Conservation (phyloP, 352 stramenopile species). For the Phytophthora fragariae region DNA sequence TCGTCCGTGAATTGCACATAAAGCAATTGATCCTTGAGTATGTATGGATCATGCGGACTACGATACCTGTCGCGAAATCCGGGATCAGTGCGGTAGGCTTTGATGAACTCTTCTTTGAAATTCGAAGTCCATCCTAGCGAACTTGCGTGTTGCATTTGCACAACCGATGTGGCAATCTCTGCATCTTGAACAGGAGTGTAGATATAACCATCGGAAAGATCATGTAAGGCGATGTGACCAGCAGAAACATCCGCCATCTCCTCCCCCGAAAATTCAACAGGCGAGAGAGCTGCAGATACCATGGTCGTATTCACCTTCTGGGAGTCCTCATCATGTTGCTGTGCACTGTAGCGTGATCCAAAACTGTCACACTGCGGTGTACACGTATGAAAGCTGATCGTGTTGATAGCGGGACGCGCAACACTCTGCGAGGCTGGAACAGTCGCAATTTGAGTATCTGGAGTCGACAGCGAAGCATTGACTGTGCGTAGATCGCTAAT, state of each 20-base stretch:
- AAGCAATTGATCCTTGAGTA: slow-evolving; percentile 2
- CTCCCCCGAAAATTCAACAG: slow-evolving; percentile 13
- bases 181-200: neutral
- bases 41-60: neutral
- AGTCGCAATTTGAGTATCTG: neutral
- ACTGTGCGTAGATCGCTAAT: neutral
- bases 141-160: slow-evolving; percentile 18
- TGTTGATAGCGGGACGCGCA: neutral
- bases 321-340: neutral
- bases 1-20: slow-evolving; percentile 1
- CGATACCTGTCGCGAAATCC: slow-evolving; percentile 2
- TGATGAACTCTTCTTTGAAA: slow-evolving; percentile 5
- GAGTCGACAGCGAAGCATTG: neutral
- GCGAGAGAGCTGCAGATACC: neutral
- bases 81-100: slow-evolving; percentile 1
- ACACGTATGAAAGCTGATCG: slow-evolving; percentile 3
- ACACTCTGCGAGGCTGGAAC: neutral
- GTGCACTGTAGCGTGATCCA: neutral
- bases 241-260: neutral
- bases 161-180: slow-evolving; percentile 4
- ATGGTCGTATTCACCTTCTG: neutral
- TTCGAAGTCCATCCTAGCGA: neutral
- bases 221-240: neutral
- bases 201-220: neutral
- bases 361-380: neutral